Percentiles rank a stretch among this genome's conserved stretches.
These are phyloP conservation scores for Fusarium beomiforme DNA, from an alignment of 2,329 filamentous ascomycete species.

Conservation along the genomic window DNA sequence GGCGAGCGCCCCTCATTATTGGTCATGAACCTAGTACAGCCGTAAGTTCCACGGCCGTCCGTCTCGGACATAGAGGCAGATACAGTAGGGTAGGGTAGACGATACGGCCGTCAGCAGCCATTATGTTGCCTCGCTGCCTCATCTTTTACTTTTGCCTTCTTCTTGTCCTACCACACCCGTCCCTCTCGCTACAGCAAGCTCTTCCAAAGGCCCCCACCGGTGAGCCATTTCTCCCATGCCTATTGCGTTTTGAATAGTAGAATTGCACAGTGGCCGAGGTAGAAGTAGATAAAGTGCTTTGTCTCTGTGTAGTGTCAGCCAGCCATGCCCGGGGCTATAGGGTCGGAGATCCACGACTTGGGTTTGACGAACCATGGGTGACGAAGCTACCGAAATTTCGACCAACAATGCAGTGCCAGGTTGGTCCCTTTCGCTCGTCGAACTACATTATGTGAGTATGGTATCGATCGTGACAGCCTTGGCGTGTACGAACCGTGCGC, in stretches of 20 bases:
- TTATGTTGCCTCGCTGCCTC: conserved; percentile 23
- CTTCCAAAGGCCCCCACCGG: conserved; percentile 43
- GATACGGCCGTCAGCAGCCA: conserved; percentile 29
- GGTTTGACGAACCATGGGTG: conserved; percentile 79
- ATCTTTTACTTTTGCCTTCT: conserved; percentile 2
- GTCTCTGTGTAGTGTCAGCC: conserved; percentile 73
- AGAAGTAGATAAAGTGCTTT: conserved; percentile 99
- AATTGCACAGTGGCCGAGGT: conserved; percentile 97
- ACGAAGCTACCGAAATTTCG: conserved; percentile 99
- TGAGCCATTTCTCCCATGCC: conserved; percentile 45
- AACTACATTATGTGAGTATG: conserved; percentile 68
- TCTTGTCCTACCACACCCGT: conserved; percentile 29
- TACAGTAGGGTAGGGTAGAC: conserved; percentile 30
- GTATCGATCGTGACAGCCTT: conserved; percentile 15
- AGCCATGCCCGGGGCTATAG: neutral
- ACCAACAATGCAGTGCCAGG: conserved; percentile 99
- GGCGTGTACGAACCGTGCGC: conserved; percentile 71
- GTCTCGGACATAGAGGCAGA: conserved; percentile 32
- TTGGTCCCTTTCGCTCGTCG: conserved; percentile 94
- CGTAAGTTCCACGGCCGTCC: conserved; percentile 16
- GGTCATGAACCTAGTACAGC: conserved; percentile 37
- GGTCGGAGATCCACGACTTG: neutral
- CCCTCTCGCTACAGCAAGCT: conserved; percentile 42
- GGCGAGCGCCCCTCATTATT: conserved; percentile 39
- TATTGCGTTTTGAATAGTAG: conserved; percentile 99